Evolutionary conservation across 495 filamentous ascomycete genomes (phyloP).

Genomic region (Hypoxylon cercidicola): DNA sequence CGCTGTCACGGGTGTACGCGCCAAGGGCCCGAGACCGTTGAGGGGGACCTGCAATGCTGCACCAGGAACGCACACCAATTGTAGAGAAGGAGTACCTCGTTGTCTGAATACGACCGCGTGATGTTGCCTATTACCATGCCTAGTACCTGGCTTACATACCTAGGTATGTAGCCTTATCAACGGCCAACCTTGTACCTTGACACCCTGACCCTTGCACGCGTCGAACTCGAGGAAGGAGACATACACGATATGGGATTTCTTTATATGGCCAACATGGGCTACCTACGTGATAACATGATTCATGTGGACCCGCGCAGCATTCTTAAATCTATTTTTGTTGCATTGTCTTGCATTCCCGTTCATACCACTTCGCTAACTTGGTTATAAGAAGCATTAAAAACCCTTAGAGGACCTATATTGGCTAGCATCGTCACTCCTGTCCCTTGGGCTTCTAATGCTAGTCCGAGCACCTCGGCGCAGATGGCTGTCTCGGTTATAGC

Average conservation of each 20-base stretch:
- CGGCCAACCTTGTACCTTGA: background rate
- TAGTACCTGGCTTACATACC: too few relatives aligned
- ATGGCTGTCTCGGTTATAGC: constrained; percentile 31
- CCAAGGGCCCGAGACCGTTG: constrained; percentile 33
- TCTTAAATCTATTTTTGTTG: constrained; percentile 24
- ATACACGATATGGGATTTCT: constrained; percentile 2
- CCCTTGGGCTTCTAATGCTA: constrained; percentile 13
- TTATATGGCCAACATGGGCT: background rate
- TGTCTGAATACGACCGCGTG: constrained; percentile 24
- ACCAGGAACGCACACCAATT: constrained; percentile 6
- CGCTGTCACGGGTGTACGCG: constrained; percentile 33
- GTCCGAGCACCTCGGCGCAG: constrained; percentile 4
- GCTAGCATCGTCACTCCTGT: background rate
- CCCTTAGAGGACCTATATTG: constrained; percentile 1
- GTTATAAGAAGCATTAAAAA: constrained; percentile 10
- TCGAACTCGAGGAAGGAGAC: constrained; percentile 19
- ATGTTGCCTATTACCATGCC: constrained; percentile 18
- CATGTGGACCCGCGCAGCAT: constrained; percentile 27
- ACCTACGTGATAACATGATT: constrained; percentile 7
- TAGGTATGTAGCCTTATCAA: constrained; percentile 18
- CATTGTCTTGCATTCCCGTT: constrained; percentile 10
- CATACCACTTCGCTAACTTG: background rate
- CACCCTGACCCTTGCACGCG: constrained; percentile 11
- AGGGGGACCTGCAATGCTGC: constrained; percentile 25
- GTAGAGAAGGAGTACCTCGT: constrained; percentile 18